Base-by-base conservation (phyloP, 345 rosid genomes). In the Eutrema heterophyllum region DNA sequence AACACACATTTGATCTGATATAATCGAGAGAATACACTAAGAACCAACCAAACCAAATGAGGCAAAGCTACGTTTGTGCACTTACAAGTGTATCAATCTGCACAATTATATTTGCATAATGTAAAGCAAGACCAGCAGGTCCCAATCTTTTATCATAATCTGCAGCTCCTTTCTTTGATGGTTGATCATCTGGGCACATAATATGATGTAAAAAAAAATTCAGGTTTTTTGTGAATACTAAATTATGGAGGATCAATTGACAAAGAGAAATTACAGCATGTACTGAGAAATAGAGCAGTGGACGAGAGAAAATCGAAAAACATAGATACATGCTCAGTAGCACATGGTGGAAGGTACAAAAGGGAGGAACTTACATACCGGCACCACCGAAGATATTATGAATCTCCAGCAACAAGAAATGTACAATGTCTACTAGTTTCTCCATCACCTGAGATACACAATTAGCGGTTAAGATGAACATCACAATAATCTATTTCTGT, bases 381-480 rank as follows among this genome's bases (percentile, higher is more conserved):
- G 85, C 80, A 80, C 84, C 80, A 40, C 88, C 96, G 44, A 93
- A 88, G 59, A 78, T 81, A 78, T 67, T 73, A 70, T 90, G 93
- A 62, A 93, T 93, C 83, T 90, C 97, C 80, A 88, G 79, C 60
- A 88, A 88, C 86, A 93, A 81, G 81, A 81, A 86, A 76, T 85
- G 90, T 71, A 91, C 96, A 68, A 87, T 91, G 77, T 91, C 98
- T n/a, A 93, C 98, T 49, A 93, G 89, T 79, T 91, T 89, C 85
- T 91, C 97, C 96, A 89, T 89, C 74, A 89, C 96, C 98, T 93
- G 78, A 16, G 64, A 73, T 32, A 41, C 67, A 78, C 78, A 7
- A 75, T 24, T 7, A 70, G 46, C 35, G 1, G 10, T 38, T 45
- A 24, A 59, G 33, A 7, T 33, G 8, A 67, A 40, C 48, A 63